Conservation (phyloP, 805 yeast species). For the Candida gorgasii region DNA sequence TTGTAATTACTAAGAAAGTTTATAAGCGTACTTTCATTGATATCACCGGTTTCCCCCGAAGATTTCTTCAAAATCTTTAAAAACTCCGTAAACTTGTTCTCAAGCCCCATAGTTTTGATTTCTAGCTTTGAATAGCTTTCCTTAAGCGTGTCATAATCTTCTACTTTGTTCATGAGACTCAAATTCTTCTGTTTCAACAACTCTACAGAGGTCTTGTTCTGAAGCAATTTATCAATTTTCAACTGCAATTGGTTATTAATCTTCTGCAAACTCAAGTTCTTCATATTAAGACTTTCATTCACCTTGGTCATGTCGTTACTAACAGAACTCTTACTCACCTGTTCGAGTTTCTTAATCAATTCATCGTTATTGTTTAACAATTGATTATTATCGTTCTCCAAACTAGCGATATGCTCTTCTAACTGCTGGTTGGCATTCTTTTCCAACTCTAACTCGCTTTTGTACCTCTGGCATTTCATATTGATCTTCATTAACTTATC, state of each 20-base stretch:
- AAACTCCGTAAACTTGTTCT: constrained; percentile 46
- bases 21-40: constrained; percentile 15
- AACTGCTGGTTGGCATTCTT: constrained; percentile 37
- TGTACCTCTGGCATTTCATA: constrained; percentile 20
- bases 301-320: constrained; percentile 14
- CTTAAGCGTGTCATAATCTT: constrained; percentile 41
- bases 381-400: constrained; percentile 23
- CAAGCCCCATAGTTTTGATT: constrained; percentile 49
- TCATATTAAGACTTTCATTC: constrained; percentile 24
- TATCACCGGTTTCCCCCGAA: background rate
- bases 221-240: constrained; percentile 50
- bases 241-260: constrained; percentile 53
- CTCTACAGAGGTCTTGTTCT: constrained; percentile 49
- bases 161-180: constrained; percentile 40
- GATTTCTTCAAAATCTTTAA: constrained; percentile 35
- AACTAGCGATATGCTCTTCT: constrained; percentile 32
- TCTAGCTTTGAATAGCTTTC: constrained; percentile 49
- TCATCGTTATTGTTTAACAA: constrained; percentile 29
- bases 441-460: constrained; percentile 36
- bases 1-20: constrained; percentile 12
- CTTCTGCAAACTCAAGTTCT: constrained; percentile 45
- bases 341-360: constrained; percentile 23
- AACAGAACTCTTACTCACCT: constrained; percentile 14
- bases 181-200: constrained; percentile 57
- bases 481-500: constrained; percentile 17